Conservation (phyloP, 495 filamentous ascomycete species). For the Podospora pseudopauciseta region DNA sequence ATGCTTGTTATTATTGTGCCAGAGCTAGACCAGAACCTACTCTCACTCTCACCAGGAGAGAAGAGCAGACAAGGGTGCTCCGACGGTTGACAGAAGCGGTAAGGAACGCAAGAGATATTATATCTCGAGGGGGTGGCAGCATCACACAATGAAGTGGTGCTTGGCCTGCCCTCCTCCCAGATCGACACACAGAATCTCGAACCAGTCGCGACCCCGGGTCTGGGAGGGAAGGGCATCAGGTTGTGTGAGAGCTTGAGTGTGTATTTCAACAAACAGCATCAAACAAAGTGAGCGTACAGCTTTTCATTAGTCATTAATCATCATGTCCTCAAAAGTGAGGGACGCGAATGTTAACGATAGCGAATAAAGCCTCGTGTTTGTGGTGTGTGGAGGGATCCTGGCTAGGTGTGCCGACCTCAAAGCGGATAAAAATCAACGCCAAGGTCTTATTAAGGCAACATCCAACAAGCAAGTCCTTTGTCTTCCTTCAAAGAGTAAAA, state of each 20-base stretch:
- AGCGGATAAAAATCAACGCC: background rate
- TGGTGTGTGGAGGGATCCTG: background rate
- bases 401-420: background rate
- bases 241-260: background rate
- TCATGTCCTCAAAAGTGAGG: background rate
- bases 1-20: background rate
- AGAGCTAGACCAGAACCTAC: background rate
- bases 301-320: background rate
- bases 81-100: slow-evolving; percentile 11
- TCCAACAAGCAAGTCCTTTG: background rate
- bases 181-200: background rate
- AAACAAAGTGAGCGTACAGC: background rate
- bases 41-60: background rate
- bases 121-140: slow-evolving; percentile 21
- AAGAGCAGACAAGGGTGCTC: slow-evolving; percentile 2
- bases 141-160: slow-evolving; percentile 12
- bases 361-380: background rate
- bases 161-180: background rate
- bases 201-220: background rate
- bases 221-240: background rate
- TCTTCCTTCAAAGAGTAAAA: slow-evolving; percentile 13
- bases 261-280: background rate
- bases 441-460: background rate
- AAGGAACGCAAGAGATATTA: slow-evolving; percentile 19
- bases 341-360: background rate